Evolutionary conservation across 345 rosid species (phyloP), one percentile per base, ranked within the genome.

Genomic region (Clausena lansium): DNA sequence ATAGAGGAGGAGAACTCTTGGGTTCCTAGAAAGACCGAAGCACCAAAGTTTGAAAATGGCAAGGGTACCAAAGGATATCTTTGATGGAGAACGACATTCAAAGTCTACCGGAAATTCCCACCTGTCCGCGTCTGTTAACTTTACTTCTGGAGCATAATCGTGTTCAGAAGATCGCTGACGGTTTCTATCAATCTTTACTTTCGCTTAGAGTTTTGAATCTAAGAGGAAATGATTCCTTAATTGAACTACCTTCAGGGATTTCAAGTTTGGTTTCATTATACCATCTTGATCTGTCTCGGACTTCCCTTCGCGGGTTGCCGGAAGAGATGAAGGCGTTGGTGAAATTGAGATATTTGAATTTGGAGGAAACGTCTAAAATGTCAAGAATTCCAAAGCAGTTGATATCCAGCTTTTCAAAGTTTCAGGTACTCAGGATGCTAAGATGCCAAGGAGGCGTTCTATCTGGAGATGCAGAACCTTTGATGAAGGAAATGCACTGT

Each of bases 131-230:
- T 22, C 89, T 87, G 1, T 25, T 6, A 71, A 83, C 86, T n/a
- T 50, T 86, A 27, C 36, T 85, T 25, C 83, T 70, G 45, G 25
- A 1, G 0, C 11, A 0, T 0, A 66, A 78, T 17, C 19, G 0
- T 11, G 2, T 85, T 33, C 57, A 61, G 77, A 28, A 25, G 15
- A 73, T 87, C 22, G 19, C 39, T 0, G 9, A 3, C 7, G 59
- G 59, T 1, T 79, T 80, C 68, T 81, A 79, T 39, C 70, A 61
- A 2, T 80, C 30, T 17, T 70, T 52, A 81, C 70, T 65, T 60
- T 35, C 74, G 38, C 71, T 89, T 54, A 81, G 22, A 47, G 79
- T 88, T 47, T 28, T 86, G 11, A 84, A 81, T 75, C 73, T 87
- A 66, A 75, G 83, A 2, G 1, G 4, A 0, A 87, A 85, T 54